Evolutionary conservation across 345 rosid species (phyloP).

Genomic region (Salix suchowensis): DNA sequence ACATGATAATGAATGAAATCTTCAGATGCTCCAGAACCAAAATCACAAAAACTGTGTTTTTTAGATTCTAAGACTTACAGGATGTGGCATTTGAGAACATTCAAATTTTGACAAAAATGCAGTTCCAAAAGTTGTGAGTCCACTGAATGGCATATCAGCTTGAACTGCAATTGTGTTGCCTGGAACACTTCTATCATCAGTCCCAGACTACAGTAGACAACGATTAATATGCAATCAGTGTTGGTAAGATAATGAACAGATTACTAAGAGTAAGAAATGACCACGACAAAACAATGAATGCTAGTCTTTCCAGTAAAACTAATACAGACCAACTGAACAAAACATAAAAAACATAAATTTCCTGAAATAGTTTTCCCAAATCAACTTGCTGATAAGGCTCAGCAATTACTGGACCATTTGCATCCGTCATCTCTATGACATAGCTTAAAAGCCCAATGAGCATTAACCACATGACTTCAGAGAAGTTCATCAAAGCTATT

Average conservation of each 20-base stretch:
- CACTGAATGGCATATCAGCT: slow-evolving; percentile 96
- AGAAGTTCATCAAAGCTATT: background rate
- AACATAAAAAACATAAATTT: background rate
- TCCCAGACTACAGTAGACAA: slow-evolving; percentile 56
- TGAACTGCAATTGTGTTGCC: slow-evolving; percentile 92
- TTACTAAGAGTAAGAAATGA: background rate
- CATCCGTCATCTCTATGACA: background rate
- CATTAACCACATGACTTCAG: background rate
- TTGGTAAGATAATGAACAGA: background rate
- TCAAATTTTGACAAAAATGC: slow-evolving; percentile 90
- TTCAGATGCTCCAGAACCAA: slow-evolving; percentile 16
- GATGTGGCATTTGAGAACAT: slow-evolving; percentile 98
- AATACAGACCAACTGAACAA: background rate
- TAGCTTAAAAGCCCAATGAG: background rate
- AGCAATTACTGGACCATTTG: background rate
- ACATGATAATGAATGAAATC: slow-evolving; percentile 1
- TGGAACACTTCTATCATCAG: slow-evolving; percentile 96
- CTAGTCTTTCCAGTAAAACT: no score
- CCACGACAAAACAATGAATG: background rate
- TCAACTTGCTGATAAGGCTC: no score
- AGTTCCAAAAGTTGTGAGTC: slow-evolving; percentile 86
- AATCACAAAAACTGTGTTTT: background rate
- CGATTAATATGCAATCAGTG: slow-evolving; percentile 4
- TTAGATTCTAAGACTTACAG: slow-evolving; percentile 43
- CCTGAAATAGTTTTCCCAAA: no score